These are phyloP conservation scores for Albatrellus ellisii DNA, from an alignment of 768 basidiomycete species.

Conservation along the genomic window DNA sequence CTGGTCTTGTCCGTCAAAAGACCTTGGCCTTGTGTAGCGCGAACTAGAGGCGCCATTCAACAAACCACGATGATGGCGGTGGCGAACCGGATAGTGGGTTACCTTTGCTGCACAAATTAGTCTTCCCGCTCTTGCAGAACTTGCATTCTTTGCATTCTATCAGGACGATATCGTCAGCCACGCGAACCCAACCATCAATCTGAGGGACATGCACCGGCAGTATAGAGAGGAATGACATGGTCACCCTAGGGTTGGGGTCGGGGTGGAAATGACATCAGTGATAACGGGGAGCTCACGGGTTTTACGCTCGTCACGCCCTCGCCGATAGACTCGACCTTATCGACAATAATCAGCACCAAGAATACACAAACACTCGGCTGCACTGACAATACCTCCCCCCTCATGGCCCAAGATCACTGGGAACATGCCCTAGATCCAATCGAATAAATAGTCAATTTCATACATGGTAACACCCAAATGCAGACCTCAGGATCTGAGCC, in stretches of 20 bases:
- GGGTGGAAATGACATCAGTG: not conserved
- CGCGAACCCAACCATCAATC: not conserved
- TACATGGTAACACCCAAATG: slow-evolving; percentile 2
- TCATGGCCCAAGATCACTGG: slow-evolving; percentile 93
- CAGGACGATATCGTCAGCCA: not conserved
- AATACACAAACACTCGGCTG: not conserved
- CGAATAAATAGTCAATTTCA: slow-evolving; percentile 8
- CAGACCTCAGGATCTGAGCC: slow-evolving; percentile 89
- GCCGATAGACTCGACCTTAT: slow-evolving; percentile 91
- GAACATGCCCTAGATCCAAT: slow-evolving; percentile 54
- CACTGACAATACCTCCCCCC: slow-evolving; percentile 76
- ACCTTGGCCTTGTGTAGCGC: slow-evolving; percentile 87
- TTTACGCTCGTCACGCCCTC: slow-evolving; percentile 81
- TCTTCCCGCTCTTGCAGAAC: slow-evolving; percentile 97
- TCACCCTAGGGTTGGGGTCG: slow-evolving; percentile 44
- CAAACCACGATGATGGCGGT: not conserved
- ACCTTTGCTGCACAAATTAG: slow-evolving; percentile 96
- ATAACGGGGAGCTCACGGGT: slow-evolving; percentile 26
- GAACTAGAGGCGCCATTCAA: slow-evolving; percentile 35
- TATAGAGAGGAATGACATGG: slow-evolving; percentile 95
- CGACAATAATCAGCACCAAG: slow-evolving; percentile 1
- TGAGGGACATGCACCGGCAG: slow-evolving; percentile 45
- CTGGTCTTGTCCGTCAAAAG: slow-evolving; percentile 84
- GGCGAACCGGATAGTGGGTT: slow-evolving; percentile 6
- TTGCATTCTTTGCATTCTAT: slow-evolving; percentile 90